Evolutionary conservation across 73 alveolate genomes (phyloP).

Genomic region (Uronychia setigera): DNA sequence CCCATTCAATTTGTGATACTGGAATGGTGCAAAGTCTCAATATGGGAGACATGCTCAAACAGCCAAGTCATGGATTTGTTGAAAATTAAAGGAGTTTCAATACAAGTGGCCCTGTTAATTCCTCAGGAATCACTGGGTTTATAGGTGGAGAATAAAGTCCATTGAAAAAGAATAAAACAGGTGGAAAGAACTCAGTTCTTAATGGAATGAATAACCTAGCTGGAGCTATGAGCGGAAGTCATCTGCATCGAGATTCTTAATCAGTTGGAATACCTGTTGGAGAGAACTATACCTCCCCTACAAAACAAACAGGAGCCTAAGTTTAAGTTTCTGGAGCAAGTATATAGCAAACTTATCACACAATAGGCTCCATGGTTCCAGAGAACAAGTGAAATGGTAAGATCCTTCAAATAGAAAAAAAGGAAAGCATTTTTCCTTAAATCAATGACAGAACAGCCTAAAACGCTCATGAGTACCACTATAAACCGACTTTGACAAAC

Average conservation of each 20-base stretch:
- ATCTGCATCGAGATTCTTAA: neutral
- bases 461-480: neutral
- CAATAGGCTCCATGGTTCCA: neutral
- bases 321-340: too few species aligned
- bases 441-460: neutral
- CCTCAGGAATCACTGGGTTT: too few species aligned
- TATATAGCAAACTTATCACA: neutral
- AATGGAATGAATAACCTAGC: neutral
- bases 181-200: neutral
- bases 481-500: neutral
- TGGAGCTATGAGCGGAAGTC: neutral
- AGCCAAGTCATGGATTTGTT: too few species aligned
- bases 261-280: neutral
- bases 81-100: too few species aligned
- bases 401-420: neutral
- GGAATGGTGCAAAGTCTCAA: neutral
- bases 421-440: neutral
- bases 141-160: too few species aligned
- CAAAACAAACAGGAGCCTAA: neutral
- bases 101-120: too few species aligned
- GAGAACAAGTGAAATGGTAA: neutral
- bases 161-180: neutral
- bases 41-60: conserved; percentile 1
- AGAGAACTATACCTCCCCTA: neutral
- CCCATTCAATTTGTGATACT: neutral